Evolutionary conservation across 129 eudicot species (phyloP).

Genomic region (Flaveria robusta): DNA sequence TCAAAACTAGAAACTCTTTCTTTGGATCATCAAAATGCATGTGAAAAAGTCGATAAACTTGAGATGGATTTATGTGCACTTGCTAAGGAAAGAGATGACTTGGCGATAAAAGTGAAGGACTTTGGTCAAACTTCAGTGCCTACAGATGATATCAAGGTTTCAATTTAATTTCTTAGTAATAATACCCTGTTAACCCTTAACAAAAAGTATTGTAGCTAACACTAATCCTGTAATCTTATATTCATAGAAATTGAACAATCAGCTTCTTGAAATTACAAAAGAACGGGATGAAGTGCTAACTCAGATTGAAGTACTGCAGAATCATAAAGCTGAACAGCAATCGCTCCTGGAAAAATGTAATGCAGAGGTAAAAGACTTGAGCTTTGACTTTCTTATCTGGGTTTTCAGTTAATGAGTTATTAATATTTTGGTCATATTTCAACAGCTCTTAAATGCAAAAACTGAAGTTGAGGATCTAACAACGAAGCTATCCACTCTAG

Average conservation of each 20-base stretch:
- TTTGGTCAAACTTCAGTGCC: conserved; percentile 29
- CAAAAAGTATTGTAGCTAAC: conserved; percentile 5
- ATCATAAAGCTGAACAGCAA: conserved; percentile 29
- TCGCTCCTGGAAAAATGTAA: conserved; percentile 22
- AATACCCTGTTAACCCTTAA: not conserved
- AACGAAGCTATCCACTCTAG: conserved; percentile 43
- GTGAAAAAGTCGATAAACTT: conserved; percentile 54
- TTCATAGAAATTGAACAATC: conserved; percentile 27
- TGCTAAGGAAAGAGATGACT: conserved; percentile 48
- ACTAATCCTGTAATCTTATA: not conserved
- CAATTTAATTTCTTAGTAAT: conserved; percentile 17
- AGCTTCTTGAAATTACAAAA: conserved; percentile 30
- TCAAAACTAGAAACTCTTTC: conserved; percentile 47
- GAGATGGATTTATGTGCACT: conserved; percentile 47
- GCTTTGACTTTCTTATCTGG: not conserved
- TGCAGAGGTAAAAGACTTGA: conserved; percentile 33
- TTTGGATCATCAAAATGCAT: conserved; percentile 41
- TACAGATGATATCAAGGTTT: conserved; percentile 49
- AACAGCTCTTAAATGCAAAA: conserved; percentile 44
- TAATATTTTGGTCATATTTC: not conserved
- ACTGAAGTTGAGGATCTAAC: conserved; percentile 54
- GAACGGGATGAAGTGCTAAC: conserved; percentile 30
- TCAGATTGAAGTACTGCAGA: conserved; percentile 33
- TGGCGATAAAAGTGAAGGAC: conserved; percentile 38
- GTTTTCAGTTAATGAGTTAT: not conserved